Evolutionary conservation across 164 flowering plant species (phyloP).

Genomic region (Nymphaea colorata): DNA sequence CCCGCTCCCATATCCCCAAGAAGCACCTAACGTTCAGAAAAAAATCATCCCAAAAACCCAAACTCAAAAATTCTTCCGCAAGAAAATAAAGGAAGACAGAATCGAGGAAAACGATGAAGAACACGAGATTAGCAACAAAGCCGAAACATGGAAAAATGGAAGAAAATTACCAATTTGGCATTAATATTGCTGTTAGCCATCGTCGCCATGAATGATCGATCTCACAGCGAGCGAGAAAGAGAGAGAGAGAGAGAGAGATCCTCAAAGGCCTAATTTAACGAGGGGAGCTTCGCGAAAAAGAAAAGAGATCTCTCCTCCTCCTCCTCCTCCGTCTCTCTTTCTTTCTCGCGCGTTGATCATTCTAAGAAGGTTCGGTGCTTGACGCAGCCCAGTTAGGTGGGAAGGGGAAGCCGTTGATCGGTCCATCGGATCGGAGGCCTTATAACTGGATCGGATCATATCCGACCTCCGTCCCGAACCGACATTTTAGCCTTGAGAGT

Average conservation of each 20-base stretch:
- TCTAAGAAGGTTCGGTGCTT: no score
- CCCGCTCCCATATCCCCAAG: slow-evolving; percentile 75
- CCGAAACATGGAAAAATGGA: background rate
- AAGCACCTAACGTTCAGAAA: slow-evolving; percentile 29
- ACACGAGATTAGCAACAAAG: background rate
- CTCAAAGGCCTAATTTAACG: background rate
- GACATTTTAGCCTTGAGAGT: no score
- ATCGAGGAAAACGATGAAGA: background rate
- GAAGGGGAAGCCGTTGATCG: no score
- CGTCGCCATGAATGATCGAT: slow-evolving; percentile 31
- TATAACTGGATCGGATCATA: no score
- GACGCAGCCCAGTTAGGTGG: no score
- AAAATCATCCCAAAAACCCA: background rate
- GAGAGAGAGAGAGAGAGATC: background rate
- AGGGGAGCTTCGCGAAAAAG: background rate
- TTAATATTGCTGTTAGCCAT: slow-evolving; percentile 58
- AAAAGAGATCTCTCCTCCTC: background rate
- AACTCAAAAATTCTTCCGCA: background rate
- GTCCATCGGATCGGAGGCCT: no score
- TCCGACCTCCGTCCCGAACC: no score
- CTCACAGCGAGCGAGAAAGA: background rate
- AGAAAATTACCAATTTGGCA: slow-evolving; percentile 55
- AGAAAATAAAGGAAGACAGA: background rate
- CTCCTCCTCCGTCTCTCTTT: background rate
- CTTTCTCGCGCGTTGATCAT: background rate